Base-by-base conservation (phyloP, 2,329 filamentous ascomycete genomes). In the Venturia nashicola region DNA sequence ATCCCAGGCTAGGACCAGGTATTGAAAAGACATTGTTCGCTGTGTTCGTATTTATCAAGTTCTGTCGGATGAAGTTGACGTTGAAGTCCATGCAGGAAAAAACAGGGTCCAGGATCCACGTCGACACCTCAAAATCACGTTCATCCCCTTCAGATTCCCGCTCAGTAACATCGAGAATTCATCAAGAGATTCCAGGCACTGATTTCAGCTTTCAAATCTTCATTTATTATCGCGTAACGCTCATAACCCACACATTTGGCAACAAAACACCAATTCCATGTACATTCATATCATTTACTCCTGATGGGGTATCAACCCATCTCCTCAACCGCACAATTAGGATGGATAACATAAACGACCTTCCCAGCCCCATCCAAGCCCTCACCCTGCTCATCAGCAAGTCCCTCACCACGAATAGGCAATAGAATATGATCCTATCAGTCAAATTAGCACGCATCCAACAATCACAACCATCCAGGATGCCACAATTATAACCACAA, bases 301-400 rank as follows among this genome's bases (percentile, higher is more conserved):
- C 48, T 32, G 36, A 39, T 39, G 11, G 6, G 6, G 1, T 18
- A n/a, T 36, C 27, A 62, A n/a, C 62, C 62, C 67, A 73, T 69
- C 63, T 81, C 79, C 68, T 96, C 92, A 11, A 95, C 81, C 0
- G 89, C 90, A 72, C 90, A 96, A 77, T 97, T 97, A 65, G 94
- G 94, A 77, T 99, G 94, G 68, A 99, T 73, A 34, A 97, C 89
- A 73, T 97, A 99, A 62, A 94, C 83, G 5, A 89, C 79, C 70
- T 79, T 80, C n/a, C 40, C 62, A 34, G n/a, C 59, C n/a, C 14
- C 12, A 27, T 72, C 74, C 78, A 81, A 43, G 78, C 74, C 65
- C 82, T 83, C 68, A 76, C 86, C 88, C 51, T 85, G 81, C 40
- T 91, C 86, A 62, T 91, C 89, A 77, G 94, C 90, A 60, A 97